Evolutionary conservation across 2,329 filamentous ascomycete species (phyloP), one percentile per base, ranked within the genome.

Genomic region (Fusarium goolgardi): DNA sequence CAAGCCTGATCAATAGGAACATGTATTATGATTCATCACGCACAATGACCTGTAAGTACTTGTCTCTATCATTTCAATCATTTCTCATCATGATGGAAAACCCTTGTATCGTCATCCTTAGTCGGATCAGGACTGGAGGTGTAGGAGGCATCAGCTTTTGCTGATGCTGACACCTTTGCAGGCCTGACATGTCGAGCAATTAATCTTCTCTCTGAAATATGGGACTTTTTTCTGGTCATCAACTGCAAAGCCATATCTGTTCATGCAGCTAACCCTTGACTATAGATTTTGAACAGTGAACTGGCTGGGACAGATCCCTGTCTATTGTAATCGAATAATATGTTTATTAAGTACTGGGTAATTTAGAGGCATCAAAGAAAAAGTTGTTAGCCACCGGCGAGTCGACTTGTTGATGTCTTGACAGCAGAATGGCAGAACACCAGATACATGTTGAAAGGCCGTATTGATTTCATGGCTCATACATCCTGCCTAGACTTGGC

Each of bases 71-170:
- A 32, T 46, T 55, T 45, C 8, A 20, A 34, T n/a, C 41, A 52
- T 29, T 18, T 50, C 67, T 63, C 61, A 66, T 64, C 63, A 91
- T 95, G 93, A 96, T 95, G 93, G 93, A 96, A 89, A 94, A 84
- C 79, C 79, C 86, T 82, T 65, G 72, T 94, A 94, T 94, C 91
- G 92, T 96, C 93, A 96, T 97, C 93, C 93, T 96, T 96, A 96
- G 92, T 84, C 93, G 86, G 90, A 96, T 79, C 76, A 63, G 67
- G 70, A 68, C 67, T 71, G 67, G 67, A 67, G 73, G 67, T 67
- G 71, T 64, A 80, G 49, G 78, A 80, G 62, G 72, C 71, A 78
- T 70, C 71, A 55, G 71, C 72, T 67, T 68, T 43, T 58, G 66
- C 69, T 53, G 51, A 70, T 76, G 72, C 69, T 65, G 79, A 80